Conservation (phyloP, 2,329 filamentous ascomycete species). For the Pyrenochaeta sp. region DNA sequence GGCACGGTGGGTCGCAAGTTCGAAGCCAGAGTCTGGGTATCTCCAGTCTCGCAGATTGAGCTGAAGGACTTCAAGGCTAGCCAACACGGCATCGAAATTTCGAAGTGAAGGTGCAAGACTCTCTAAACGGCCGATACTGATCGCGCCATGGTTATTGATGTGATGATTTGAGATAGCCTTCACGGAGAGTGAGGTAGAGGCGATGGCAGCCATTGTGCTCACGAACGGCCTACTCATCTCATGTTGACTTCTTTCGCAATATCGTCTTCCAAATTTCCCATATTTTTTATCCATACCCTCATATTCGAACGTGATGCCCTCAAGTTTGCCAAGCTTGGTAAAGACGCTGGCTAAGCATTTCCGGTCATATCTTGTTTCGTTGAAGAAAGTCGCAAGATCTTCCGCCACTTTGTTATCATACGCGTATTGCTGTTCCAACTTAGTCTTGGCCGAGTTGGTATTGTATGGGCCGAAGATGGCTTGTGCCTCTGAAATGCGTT, state of each 20-base stretch:
- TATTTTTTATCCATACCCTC: slow-evolving; percentile 23
- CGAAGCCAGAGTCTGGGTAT: slow-evolving; percentile 31
- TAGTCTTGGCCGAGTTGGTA: not conserved
- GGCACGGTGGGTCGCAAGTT: slow-evolving; percentile 19
- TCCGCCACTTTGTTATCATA: slow-evolving; percentile 13
- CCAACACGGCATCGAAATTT: slow-evolving; percentile 19
- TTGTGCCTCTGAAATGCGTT: slow-evolving; percentile 12
- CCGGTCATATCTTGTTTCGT: slow-evolving; percentile 34
- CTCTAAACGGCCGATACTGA: slow-evolving; percentile 31
- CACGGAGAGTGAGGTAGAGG: slow-evolving; percentile 16
- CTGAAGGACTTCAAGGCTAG: slow-evolving; percentile 21
- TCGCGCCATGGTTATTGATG: slow-evolving; percentile 17
- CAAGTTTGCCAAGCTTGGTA: slow-evolving; percentile 8
- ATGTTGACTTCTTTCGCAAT: slow-evolving; percentile 33
- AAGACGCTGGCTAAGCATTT: slow-evolving; percentile 29
- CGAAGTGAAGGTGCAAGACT: slow-evolving; percentile 22
- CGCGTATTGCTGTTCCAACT: slow-evolving; percentile 6
- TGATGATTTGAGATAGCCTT: slow-evolving; percentile 10
- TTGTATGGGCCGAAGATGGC: slow-evolving; percentile 4
- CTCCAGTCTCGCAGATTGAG: slow-evolving; percentile 42
- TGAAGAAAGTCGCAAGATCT: slow-evolving; percentile 28
- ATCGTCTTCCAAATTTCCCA: slow-evolving; percentile 21
- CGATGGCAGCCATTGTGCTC: slow-evolving; percentile 29
- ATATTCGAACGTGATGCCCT: slow-evolving; percentile 17
- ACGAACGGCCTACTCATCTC: slow-evolving; percentile 42